Base-by-base conservation (phyloP, 176 grass and related monocot species). In the sorghum (Sorghum bicolor) region DNA sequence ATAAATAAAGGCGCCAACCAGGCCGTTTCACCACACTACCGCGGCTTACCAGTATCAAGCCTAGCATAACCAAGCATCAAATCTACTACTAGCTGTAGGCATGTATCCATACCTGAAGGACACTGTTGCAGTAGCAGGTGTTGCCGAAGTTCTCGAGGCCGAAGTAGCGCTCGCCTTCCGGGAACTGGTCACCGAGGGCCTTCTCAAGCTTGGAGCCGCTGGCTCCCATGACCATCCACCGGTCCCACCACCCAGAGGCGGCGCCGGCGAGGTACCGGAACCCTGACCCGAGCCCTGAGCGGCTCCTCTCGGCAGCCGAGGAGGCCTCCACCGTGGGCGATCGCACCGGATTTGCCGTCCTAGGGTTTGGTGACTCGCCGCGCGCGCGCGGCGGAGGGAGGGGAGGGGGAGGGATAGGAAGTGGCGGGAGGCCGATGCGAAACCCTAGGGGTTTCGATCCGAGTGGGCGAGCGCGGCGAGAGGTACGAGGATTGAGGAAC, bases 71-170 rank as follows among this genome's bases (percentile, higher is more conserved):
- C 66, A 48, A 38, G 29, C 60, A 68, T 8, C 29, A 79, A 83
- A 90, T 86, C 67, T 73, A 79, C 67, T 73, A 79, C 22, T 67
- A 32, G 73, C 73, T 73, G 64, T 26, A 13, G 32, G 60, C 22
- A 76, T 41, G 48, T 0, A 38, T 8, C 3, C 52, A 52, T 34
- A 98, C 95, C 96, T 99, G 96, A 43, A 99, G 82, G 48, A 99
- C 96, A 81, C 96, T 98, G 87, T 99, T 99, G 84, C 96, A 99
- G 69, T 99, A 99, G 78, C 96, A 99, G 32, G 96, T 99, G 73
- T 96, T 99, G 81, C 96, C 96, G 60, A 96, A 99, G 82, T 99
- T 96, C 84, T 99, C 96, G 64, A 99, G 86, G 31, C 96, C 96
- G 81, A 96, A 99, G 85, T 99, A 99, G 77, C 93, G 92, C 84